Base-by-base conservation (phyloP, 2,329 filamentous ascomycete genomes). In the Exserohilum rostratum region DNA sequence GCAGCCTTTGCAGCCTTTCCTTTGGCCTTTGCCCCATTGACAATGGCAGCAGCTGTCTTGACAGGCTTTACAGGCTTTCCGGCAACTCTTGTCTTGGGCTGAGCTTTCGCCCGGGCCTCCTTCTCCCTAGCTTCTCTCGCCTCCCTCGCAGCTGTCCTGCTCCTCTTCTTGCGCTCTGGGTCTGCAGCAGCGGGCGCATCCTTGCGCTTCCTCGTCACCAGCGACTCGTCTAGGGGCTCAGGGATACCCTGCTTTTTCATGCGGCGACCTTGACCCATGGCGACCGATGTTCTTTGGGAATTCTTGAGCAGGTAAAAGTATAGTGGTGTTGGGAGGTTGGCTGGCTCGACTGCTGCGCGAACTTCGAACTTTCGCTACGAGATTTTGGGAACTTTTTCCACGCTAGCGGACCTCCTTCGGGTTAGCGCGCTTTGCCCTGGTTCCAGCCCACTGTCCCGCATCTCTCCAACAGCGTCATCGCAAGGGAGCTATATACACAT, bases 181-280 rank as follows among this genome's bases (percentile, higher is more conserved):
- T 66, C 62, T 1, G 67, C 82, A 79, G 57, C 83, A 75, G 62
- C 80, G 48, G 87, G 87, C 35, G 86, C 86, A 66, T 90, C 82
- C 82, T 98, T 98, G 74, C 93, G 86, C 85, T 98, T 97, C 71
- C 88, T 91, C 46, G 87, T 87, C 68, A 89, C 87, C 70, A 90
- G 70, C 63, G 74, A 80, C 65, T 96, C 91, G 62, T 95, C 91
- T 63, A 97, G 84, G 62, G 89, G 83, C 70, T 89, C 85, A 49
- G 95, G 95, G 62, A 89, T 83, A 51, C 92, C 93, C 84, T 98
- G 95, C 80, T 97, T 97, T 77, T 93, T 90, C 88, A 97, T 96
- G 69, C 93, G 91, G 75, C 92, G 90, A 76, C 92, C 90, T 59
- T 87, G 85, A 81, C 91, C 93, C 93, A 96, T 96, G 35, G 61